These are phyloP conservation scores for Phyllosticta citriasiana DNA, from an alignment of 2,329 filamentous ascomycete species.

Conservation along the genomic window DNA sequence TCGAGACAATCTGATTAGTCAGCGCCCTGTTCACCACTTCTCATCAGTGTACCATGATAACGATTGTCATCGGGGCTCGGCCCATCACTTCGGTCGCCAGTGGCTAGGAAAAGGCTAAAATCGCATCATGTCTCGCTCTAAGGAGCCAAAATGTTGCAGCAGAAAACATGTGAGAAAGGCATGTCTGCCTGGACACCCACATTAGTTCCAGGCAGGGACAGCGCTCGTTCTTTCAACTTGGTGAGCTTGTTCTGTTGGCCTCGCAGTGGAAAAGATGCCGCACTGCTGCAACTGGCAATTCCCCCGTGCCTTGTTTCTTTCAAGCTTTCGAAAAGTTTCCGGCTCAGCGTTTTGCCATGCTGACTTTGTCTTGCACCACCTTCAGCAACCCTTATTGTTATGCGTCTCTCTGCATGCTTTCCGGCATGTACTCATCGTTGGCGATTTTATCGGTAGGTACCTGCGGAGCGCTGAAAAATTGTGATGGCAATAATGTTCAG, in stretches of 20 bases:
- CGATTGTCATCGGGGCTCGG: not conserved
- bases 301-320: not conserved
- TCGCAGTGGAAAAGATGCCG: too few species aligned
- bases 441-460: too few species aligned
- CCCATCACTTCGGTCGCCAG: not conserved
- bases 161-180: not conserved
- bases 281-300: not conserved
- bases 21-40: not conserved
- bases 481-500: not conserved
- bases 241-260: too few species aligned
- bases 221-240: too few species aligned
- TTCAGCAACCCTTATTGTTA: not conserved
- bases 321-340: not conserved
- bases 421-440: not conserved
- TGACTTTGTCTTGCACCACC: not conserved
- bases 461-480: not conserved
- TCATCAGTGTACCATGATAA: not conserved
- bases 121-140: not conserved
- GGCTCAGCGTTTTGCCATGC: not conserved
- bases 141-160: not conserved
- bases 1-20: not conserved
- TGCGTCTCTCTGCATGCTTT: not conserved
- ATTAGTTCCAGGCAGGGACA: too few species aligned
- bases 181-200: too few species aligned
- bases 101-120: not conserved